Base-by-base conservation (phyloP, 495 filamentous ascomycete genomes). In the Penicillium angulare region DNA sequence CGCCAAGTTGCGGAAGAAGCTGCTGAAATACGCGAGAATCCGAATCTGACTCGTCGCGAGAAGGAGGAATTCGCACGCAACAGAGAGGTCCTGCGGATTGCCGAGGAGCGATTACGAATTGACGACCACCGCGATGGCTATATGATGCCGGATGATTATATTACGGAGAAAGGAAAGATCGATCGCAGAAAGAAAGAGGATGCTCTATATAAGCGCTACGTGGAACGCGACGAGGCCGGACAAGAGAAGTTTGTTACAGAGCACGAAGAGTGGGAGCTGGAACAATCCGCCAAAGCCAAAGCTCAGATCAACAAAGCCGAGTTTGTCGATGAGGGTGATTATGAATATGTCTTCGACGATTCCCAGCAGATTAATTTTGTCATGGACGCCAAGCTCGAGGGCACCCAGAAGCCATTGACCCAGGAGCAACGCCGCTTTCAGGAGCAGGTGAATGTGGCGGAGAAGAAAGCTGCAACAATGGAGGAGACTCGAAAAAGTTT, bases 51-150 rank as follows among this genome's bases (percentile, higher is more conserved):
- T 2, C 79, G 85, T 50, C 73, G 73, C 43, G 93, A 98, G 74
- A 93, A 87, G 63, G 87, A 86, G 39, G 91, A 97, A 54, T 97
- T 97, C 64, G 86, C 86, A 1, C 86, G 89, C 48, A 97, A 97
- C 60, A 79, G 89, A 33, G 88, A 97, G 67, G 80, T 93, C 18
- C 77, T 97, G 16, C 79, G 86, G 16, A 79, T 97, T 33, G 92
- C 95, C 0, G 91, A 96, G 71, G 90, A 95, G 67, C 79, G 93
- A 32, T 71, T 92, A 23, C 79, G 82, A 21, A 93, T 97, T 51
- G 92, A 97, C 64, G 92, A 97, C 56, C 82, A 95, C 59, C 82
- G 86, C 15, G 92, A 96, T 75, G 93, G 93, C 5, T 97, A 97
- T 66, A 86, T 87, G 67, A 84, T 98, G 70, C 92, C 93, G 0